Conservation (phyloP, 2,329 filamentous ascomycete genomes). For the Cercospora berteroae region DNA sequence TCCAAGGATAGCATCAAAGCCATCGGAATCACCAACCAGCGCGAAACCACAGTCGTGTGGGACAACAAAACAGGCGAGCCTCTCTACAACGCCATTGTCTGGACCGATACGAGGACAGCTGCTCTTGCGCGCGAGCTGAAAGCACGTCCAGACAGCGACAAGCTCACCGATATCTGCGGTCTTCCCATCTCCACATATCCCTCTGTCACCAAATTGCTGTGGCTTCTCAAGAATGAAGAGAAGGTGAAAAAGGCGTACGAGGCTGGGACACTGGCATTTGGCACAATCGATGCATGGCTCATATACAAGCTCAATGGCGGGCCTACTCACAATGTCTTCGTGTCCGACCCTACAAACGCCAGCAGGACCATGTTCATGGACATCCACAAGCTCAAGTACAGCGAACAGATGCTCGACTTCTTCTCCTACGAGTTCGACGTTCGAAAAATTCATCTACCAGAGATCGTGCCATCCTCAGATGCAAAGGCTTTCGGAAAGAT, state of each 20-base stretch:
- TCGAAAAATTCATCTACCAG: slow-evolving; percentile 71
- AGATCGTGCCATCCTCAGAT: slow-evolving; percentile 79
- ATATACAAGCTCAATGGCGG: slow-evolving; percentile 77
- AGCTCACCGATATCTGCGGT: slow-evolving; percentile 69
- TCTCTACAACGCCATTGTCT: slow-evolving; percentile 81
- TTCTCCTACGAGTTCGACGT: slow-evolving; percentile 66
- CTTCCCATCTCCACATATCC: slow-evolving; percentile 86
- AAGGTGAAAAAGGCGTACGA: slow-evolving; percentile 73
- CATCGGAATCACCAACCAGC: slow-evolving; percentile 85
- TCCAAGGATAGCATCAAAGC: slow-evolving; percentile 67
- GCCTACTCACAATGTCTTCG: slow-evolving; percentile 62
- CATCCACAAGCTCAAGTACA: slow-evolving; percentile 74
- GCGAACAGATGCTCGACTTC: slow-evolving; percentile 72
- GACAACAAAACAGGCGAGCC: slow-evolving; percentile 76
- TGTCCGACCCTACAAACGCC: slow-evolving; percentile 85
- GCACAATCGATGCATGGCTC: slow-evolving; percentile 86
- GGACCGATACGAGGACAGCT: slow-evolving; percentile 82
- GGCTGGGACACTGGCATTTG: slow-evolving; percentile 72
- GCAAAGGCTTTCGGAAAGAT: slow-evolving; percentile 69
- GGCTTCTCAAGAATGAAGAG: slow-evolving; percentile 72
- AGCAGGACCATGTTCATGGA: slow-evolving; percentile 96
- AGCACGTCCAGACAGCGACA: slow-evolving; percentile 63
- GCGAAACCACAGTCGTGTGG: slow-evolving; percentile 85
- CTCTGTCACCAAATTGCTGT: slow-evolving; percentile 79
- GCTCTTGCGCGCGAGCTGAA: slow-evolving; percentile 76